Evolutionary conservation across 495 filamentous ascomycete species (phyloP).

Genomic region (Chaetomidium leptoderma): DNA sequence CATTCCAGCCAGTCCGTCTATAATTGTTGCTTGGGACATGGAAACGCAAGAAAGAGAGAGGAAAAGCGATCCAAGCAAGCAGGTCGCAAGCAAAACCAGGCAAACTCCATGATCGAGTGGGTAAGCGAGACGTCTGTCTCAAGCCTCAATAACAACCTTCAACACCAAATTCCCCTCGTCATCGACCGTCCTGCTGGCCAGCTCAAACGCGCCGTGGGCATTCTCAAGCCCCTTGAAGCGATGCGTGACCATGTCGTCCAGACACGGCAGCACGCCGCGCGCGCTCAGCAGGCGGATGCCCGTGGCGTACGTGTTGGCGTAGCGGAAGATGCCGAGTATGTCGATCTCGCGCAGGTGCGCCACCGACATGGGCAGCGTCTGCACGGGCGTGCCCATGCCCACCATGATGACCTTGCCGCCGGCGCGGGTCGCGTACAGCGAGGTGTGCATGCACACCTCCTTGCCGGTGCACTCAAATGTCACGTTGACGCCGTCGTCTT

Average conservation of each 20-base stretch:
- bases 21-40: no score
- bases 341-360: constrained; percentile 87
- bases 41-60: no score
- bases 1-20: neutral
- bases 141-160: constrained; percentile 75
- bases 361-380: constrained; percentile 78
- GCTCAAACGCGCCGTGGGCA: constrained; percentile 66
- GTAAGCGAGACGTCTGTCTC: neutral
- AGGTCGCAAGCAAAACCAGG: neutral
- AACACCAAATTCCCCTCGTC: constrained; percentile 71
- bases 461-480: constrained; percentile 93
- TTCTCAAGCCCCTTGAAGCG: constrained; percentile 61
- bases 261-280: constrained; percentile 57
- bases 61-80: no score
- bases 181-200: constrained; percentile 79
- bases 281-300: constrained; percentile 65
- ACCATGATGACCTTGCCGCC: constrained; percentile 84
- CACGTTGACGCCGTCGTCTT: constrained; percentile 63
- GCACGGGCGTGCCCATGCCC: constrained; percentile 89
- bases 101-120: neutral
- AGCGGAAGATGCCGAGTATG: constrained; percentile 87
- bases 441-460: constrained; percentile 77
- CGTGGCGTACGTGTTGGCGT: constrained; percentile 80
- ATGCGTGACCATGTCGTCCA: constrained; percentile 73
- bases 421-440: constrained; percentile 73